phyloP scores from a whole-genome alignment of 305 asterid species.

The Fraxinus sp. region DNA sequence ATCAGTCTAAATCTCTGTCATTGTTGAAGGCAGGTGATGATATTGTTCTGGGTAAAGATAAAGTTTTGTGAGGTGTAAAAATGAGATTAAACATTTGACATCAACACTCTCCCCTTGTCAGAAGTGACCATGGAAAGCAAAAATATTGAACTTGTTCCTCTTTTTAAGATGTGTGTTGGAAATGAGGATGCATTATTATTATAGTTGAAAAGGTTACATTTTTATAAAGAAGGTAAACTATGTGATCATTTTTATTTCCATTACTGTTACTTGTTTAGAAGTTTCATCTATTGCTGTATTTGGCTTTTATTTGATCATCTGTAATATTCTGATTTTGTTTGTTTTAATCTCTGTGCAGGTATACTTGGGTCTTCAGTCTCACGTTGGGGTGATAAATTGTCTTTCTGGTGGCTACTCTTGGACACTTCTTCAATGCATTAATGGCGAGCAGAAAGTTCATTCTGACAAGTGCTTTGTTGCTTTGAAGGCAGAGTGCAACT shows the following conservation, averaged over 20 bases:
- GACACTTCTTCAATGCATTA: constrained; percentile 81
- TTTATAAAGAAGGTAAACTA: constrained; percentile 2
- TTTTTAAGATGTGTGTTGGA: not conserved
- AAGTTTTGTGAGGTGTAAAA: not conserved
- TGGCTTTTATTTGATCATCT: constrained; percentile 2
- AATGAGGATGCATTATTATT: constrained; percentile 3
- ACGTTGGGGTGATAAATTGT: constrained; percentile 57
- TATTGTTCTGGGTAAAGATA: not conserved
- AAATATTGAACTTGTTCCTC: not conserved
- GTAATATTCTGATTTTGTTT: not conserved
- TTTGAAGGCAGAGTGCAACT: constrained; percentile 86
- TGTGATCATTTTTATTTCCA: constrained; percentile 11
- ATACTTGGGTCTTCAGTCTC: constrained; percentile 67
- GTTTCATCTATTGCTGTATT: constrained; percentile 14
- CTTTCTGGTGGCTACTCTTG: constrained; percentile 71
- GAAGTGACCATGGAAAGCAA: not conserved
- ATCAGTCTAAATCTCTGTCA: not conserved
- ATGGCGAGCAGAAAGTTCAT: constrained; percentile 68
- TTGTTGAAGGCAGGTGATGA: not conserved
- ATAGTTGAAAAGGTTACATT: not conserved
- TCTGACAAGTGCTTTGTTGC: constrained; percentile 57
- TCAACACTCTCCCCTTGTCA: not conserved
- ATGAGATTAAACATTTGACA: not conserved
- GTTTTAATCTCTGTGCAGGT: constrained; percentile 50
- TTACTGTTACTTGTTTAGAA: constrained; percentile 19